A percentile compares a stretch with the other conserved stretches of the same genome.
Conservation (phyloP, 306 rosid species). For the Dalbergia oliveri region DNA sequence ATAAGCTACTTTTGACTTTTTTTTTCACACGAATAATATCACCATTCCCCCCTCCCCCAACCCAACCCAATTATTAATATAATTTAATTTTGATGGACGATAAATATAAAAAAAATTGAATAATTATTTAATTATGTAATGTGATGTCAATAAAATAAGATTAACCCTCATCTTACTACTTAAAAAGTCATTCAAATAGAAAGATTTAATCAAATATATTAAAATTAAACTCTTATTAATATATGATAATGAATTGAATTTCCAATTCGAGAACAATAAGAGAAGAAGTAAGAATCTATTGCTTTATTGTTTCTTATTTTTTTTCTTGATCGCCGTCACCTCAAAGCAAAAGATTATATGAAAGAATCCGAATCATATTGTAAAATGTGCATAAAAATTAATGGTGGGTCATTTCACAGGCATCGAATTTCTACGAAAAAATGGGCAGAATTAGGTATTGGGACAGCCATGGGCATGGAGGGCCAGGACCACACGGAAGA, state of each 20-base stretch:
- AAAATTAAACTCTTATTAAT: neutral
- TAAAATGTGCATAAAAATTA: neutral
- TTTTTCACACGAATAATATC: neutral
- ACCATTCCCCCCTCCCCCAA: neutral
- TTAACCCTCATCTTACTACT: no score
- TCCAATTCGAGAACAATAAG: neutral
- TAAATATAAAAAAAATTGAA: no score
- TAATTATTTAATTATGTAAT: no score
- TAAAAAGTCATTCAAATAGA: no score
- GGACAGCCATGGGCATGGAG: neutral
- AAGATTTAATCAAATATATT: no score
- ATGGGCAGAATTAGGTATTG: slow-evolving; percentile 25
- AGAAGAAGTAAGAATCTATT: neutral
- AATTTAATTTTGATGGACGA: no score
- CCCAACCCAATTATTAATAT: no score
- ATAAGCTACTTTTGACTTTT: neutral
- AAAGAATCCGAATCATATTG: neutral
- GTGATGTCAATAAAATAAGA: no score
- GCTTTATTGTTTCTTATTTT: neutral
- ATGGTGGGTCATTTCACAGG: slow-evolving; percentile 14
- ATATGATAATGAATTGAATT: neutral
- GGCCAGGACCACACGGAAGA: slow-evolving; percentile 11
- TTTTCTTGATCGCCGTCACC: slow-evolving; percentile 2
- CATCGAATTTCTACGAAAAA: slow-evolving; percentile 4
- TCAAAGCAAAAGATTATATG: neutral